Base-by-base conservation (phyloP, 345 rosid genomes). In the Heritiera littoralis region DNA sequence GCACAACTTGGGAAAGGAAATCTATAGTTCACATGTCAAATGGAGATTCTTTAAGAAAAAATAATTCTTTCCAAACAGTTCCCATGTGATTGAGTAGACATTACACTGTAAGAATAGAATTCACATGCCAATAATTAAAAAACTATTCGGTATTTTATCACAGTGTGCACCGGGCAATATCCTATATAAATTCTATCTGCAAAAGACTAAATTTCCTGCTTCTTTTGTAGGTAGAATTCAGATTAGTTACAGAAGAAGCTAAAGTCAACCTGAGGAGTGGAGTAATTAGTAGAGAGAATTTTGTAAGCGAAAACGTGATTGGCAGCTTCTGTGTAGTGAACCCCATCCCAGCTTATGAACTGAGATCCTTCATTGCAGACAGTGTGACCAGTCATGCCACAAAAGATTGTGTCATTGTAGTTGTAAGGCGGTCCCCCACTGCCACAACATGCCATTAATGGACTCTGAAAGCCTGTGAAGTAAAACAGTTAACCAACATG, bases 271-370 rank as follows among this genome's bases (percentile, higher is more conserved):
- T 30, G 87, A 13, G 97, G 93, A n/a, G 81, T 83, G 66, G 93
- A 86, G 78, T 84, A 87, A 45, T 82, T 72, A 35, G 85, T 77
- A 1, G 90, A 82, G 9, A 88, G 85, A 65, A 86, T 74, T 48
- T 83, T 86, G 82, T 85, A 78, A 23, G 86, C 85, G 13, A 91
- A 78, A 70, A 86, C 54, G 3, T 82, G 83, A 81, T 89, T 91
- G 23, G 93, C 92, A 13, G 91, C 97, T 75, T 91, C 92, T 2
- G 92, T 89, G 72, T 87, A 87, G 77, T 91, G 97, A 86, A 91
- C 89, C 15, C 93, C 97, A 72, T 92, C 97, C 93, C 93, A 92
- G 41, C 87, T 85, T 80, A 87, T 80, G 66, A 81, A 81, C 23
- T 78, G 77, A 2, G 83, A 74, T 73, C 87, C 87, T 48, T 82